These are phyloP conservation scores for Coemansia sp. DNA, from an alignment of 192 early-diverging fungal genomes.

Conservation along the genomic window DNA sequence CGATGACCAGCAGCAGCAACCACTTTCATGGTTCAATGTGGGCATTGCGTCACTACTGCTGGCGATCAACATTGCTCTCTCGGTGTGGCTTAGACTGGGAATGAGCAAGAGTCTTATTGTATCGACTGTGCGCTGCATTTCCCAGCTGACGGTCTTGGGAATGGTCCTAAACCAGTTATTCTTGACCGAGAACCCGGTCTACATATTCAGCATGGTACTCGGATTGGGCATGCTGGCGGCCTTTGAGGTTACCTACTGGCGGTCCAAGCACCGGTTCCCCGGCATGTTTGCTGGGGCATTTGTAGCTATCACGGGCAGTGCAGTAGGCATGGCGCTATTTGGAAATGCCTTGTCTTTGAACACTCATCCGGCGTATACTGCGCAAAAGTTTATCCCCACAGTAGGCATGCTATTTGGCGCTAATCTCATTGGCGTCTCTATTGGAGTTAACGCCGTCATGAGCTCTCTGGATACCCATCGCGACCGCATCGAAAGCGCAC, in stretches of 20 bases:
- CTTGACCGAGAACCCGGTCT: conserved; percentile 60
- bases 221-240: conserved; percentile 66
- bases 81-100: conserved; percentile 67
- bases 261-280: conserved; percentile 68
- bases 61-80: conserved; percentile 62
- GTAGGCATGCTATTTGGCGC: conserved; percentile 91
- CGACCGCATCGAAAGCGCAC: conserved; percentile 61
- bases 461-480: conserved; percentile 62
- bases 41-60: conserved; percentile 69
- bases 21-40: conserved; percentile 59
- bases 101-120: conserved; percentile 71
- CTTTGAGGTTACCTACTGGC: conserved; percentile 72
- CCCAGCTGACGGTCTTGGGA: conserved; percentile 79
- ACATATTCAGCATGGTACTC: conserved; percentile 65
- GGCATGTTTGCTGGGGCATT: conserved; percentile 70
- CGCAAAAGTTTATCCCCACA: conserved; percentile 84
- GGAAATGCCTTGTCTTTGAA: conserved; percentile 66
- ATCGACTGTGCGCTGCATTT: conserved; percentile 70
- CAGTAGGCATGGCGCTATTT: conserved; percentile 26
- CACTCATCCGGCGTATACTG: conserved; percentile 69
- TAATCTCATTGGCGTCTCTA: conserved; percentile 71
- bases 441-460: conserved; percentile 67
- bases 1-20: background rate
- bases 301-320: conserved; percentile 45
- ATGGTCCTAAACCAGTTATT: conserved; percentile 72